Percentiles rank a stretch among this genome's conserved stretches.
Conservation (phyloP, 441 rosid genomes). For the Gossypium gossypioides region DNA sequence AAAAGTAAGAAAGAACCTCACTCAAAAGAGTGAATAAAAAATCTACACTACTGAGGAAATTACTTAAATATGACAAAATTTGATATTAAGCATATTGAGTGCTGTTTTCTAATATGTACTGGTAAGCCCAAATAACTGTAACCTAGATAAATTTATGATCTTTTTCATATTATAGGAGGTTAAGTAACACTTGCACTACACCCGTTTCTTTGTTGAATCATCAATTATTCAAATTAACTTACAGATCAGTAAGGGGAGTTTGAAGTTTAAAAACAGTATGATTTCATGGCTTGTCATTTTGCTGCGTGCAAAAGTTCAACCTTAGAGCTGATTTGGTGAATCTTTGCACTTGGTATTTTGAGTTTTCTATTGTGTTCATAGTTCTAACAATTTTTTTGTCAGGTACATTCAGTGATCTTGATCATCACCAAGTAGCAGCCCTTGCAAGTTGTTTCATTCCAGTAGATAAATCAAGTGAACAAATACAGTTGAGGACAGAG, state of each 20-base stretch:
- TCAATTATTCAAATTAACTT: neutral
- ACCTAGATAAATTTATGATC: too few species aligned
- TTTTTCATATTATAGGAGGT: neutral
- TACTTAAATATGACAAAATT: neutral
- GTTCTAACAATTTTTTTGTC: conserved; percentile 11
- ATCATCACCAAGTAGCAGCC: conserved; percentile 96
- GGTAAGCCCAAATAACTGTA: neutral
- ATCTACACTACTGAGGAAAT: neutral
- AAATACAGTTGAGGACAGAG: conserved; percentile 74
- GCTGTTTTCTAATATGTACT: neutral
- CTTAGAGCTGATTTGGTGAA: neutral
- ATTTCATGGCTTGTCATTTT: neutral
- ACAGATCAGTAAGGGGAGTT: neutral
- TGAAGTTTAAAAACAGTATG: neutral
- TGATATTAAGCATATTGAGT: neutral
- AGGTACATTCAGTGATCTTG: conserved; percentile 94
- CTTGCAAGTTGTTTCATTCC: conserved; percentile 99
- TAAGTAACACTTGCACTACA: neutral
- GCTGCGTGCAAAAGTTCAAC: neutral
- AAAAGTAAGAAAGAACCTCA: too few species aligned
- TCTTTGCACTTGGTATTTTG: neutral
- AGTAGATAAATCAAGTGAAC: conserved; percentile 85
- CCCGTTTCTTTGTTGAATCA: neutral
- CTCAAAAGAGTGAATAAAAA: neutral
- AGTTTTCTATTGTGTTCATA: neutral